Evolutionary conservation across 179 eudicot genomes (phyloP).

Genomic region (Actinidia arguta): DNA sequence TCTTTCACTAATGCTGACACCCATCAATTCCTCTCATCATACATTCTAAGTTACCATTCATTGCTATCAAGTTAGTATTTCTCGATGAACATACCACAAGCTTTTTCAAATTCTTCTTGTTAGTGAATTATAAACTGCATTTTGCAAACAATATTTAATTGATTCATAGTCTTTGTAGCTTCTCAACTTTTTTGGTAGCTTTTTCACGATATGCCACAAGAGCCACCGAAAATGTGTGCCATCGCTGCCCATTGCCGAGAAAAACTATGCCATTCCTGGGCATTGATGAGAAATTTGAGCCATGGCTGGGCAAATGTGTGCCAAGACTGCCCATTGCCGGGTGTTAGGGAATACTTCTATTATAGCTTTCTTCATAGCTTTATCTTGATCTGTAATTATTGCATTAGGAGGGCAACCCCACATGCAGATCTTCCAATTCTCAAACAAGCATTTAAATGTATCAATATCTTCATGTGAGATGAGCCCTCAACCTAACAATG

Average conservation of each 20-base stretch:
- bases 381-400: neutral
- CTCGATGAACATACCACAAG: neutral
- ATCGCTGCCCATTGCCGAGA: too few relatives aligned
- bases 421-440: neutral
- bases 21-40: neutral
- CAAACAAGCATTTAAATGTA: constrained; percentile 2
- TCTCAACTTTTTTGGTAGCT: neutral
- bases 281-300: too few relatives aligned
- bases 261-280: too few relatives aligned
- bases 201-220: neutral
- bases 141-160: neutral
- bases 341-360: neutral
- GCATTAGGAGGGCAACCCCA: neutral
- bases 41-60: neutral
- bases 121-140: neutral
- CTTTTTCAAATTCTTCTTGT: neutral
- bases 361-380: neutral
- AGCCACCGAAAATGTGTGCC: neutral
- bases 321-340: neutral
- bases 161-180: neutral
- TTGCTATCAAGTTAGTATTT: neutral
- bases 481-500: constrained; percentile 1
- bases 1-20: neutral
- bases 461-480: neutral
- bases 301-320: too few relatives aligned